Conservation (phyloP, 139 green algal genomes). For the Micractinium conductrix region DNA sequence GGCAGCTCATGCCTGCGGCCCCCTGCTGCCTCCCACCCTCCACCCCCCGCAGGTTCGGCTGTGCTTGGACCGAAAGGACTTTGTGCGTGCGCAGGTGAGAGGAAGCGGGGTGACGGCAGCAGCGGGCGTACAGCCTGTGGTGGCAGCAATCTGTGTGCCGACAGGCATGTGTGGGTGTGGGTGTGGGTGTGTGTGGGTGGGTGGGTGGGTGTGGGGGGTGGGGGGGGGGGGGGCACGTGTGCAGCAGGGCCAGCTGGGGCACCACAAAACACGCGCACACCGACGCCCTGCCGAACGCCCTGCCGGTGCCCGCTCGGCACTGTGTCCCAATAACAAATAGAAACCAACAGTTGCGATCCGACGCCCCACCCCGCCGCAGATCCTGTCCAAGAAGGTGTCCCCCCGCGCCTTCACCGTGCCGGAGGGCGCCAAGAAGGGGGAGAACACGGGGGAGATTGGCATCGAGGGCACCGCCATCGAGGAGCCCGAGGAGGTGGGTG, state of each 20-base stretch:
- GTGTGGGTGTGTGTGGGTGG: no score
- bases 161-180: no score
- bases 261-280: neutral
- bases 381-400: conserved; percentile 94
- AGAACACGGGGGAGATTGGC: conserved; percentile 85
- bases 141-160: no score
- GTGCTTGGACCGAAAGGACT: conserved; percentile 96
- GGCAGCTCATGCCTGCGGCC: neutral
- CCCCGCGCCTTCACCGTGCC: conserved; percentile 83
- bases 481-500: conserved; percentile 74
- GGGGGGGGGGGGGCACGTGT: no score
- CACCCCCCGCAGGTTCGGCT: conserved; percentile 73
- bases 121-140: no score
- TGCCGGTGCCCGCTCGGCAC: no score
- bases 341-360: no score
- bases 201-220: no score
- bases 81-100: conserved; percentile 64
- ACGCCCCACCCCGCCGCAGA: conserved; percentile 69
- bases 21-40: neutral
- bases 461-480: conserved; percentile 94
- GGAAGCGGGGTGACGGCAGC: neutral
- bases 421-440: conserved; percentile 64
- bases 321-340: no score
- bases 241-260: neutral
- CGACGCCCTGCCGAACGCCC: no score